phyloP scores from a whole-genome alignment of 2,329 filamentous ascomycete genomes.

The Talaromyces sp. region DNA sequence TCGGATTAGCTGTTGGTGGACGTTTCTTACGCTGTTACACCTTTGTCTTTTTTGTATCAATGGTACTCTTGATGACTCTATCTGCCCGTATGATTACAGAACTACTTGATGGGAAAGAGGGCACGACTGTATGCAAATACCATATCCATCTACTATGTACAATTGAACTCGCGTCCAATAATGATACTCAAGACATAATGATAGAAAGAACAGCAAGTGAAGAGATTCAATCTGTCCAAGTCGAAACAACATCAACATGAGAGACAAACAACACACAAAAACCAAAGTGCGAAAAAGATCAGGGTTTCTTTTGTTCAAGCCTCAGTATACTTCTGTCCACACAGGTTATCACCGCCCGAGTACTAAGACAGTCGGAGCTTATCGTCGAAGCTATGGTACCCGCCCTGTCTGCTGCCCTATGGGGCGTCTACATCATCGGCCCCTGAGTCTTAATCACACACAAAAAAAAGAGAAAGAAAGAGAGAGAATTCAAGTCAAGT shows the following conservation, averaged over 20 bases:
- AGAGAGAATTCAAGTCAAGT: not conserved
- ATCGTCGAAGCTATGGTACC: slow-evolving; percentile 13
- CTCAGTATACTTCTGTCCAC: slow-evolving; percentile 10
- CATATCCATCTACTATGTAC: no score
- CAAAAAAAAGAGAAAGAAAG: not conserved
- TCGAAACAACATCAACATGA: not conserved
- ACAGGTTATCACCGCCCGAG: slow-evolving; percentile 2
- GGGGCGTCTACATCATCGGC: slow-evolving; percentile 12
- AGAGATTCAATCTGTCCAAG: no score
- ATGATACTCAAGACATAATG: no score
- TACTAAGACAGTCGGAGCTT: slow-evolving; percentile 12
- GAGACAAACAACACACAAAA: not conserved
- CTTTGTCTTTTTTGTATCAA: no score
- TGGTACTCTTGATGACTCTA: no score
- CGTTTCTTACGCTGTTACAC: no score
- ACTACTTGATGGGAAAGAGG: no score
- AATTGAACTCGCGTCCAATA: no score
- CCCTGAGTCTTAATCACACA: not conserved
- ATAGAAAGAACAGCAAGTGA: not conserved
- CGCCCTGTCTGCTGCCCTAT: slow-evolving; percentile 4
- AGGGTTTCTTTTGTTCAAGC: not conserved
- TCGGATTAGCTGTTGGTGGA: no score
- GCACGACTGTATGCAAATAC: no score
- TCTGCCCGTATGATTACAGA: no score
- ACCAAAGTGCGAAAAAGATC: not conserved